Evolutionary conservation across 306 rosid genomes (phyloP), one percentile per base, ranked within the genome.

Genomic region (Sicyos baderoa): DNA sequence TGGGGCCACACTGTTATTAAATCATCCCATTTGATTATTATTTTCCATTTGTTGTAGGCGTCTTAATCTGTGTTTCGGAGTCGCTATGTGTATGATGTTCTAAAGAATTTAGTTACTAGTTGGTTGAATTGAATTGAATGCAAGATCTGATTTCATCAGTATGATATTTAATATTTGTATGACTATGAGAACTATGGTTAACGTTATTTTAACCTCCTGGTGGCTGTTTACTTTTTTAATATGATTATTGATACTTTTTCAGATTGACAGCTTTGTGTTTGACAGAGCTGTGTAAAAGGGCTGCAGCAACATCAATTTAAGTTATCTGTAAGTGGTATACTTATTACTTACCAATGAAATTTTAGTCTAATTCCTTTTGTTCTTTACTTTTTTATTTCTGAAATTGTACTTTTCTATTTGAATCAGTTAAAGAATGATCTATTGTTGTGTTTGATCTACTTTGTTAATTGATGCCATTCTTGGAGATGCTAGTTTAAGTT

Each of bases 301-400:
- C 42, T 32, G 73, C 61, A 32, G 61, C 73, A 70, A 52, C 61
- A 70, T 70, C 61, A 52, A 13, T 70, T 69, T 70, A 27, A 70
- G 50, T 32, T 70, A 52, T 70, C 11, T 52, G 73, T 53, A 52
- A 53, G 73, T 53, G 19, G 18, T 18, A 18, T 18, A 35, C 45
- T 4, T 40, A 40, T 32, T 18, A 35, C 45, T 4, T 40, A 40
- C 49, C 18, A 17, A 4, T 32, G 49, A 53, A 29, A 23, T 3
- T 1, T 9, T 22, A n/a, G 73, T 27, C 47, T 52, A 52, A 32
- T 32, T 44, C 29, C 14, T 10, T 67, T 66, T 49, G 21, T 48
- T n/a, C 9, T 6, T 40, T 40, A 40, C 45, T 40, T 40, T 44
- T 45, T n/a, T 18, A 42, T 37, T 8, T 63, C 69, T 63, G 25